Base-by-base conservation (phyloP, 2,329 filamentous ascomycete species). In the Stagonosporopsis chrysanthemi region DNA sequence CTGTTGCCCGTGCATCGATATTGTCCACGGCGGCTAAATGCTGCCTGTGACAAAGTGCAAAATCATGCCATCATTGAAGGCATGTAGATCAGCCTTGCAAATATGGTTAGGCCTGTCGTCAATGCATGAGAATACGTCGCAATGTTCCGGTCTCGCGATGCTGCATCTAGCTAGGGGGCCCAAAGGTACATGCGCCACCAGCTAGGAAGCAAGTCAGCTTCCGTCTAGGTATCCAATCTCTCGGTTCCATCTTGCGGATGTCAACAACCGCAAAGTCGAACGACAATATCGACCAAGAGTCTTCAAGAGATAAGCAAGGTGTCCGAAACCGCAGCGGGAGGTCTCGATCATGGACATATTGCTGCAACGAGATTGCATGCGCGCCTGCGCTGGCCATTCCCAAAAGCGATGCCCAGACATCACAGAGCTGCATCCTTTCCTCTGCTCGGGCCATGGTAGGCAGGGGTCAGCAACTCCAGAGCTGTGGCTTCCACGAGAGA, bases 401-500 rank as follows among this genome's bases (percentile, higher is more conserved):
- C 43, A 52, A 31, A 57, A 52, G 31, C 31, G 48, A 48, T 43
- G 28, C 31, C 43, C 43, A 40, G 24, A 29, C 14, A 14, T 22
- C 38, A 51, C 23, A 15, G 26, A 19, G 54, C 36, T 52, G 53
- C 48, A 47, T 48, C 36, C 38, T 48, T 28, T 26, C 29, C 31
- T 52, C 17, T 52, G 19, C 39, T 52, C 26, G 44, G 48, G 38
- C 40, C 31, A 52, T 28, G 40, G 35, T 22, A 41, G 23, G 41
- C 55, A 50, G 49, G 55, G 50, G 40, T 50, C 19, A 38, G 15
- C 11, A 14, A 33, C 28, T 43, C 41, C 35, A 19, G 39, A 33
- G 45, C 43, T 60, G 55, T 64, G 61, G 62, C 64, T 64, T 60
- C 65, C 65, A 67, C 64, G 58, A 67, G 65, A 46, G 43, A 57